Evolutionary conservation across 2,329 filamentous ascomycete genomes (phyloP), one percentile per base, ranked within the genome.

Genomic region (Sporothrix euskadiensis): DNA sequence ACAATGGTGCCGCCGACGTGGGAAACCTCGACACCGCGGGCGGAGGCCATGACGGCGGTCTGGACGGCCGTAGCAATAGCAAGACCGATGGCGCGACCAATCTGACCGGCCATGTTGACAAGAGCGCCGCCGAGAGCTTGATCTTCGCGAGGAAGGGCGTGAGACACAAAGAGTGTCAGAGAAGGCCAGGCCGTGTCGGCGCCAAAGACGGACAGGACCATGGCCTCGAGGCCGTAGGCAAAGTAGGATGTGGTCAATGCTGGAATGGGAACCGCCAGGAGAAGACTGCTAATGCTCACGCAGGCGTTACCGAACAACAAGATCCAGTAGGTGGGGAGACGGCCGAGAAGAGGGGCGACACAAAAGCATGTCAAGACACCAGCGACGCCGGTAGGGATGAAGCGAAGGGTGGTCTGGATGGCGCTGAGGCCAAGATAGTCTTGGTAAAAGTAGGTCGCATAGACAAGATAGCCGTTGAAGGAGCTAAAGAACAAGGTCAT

Each of bases 391-490:
- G 88, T 90, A 0, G 91, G 90, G 9, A 93, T 83, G 79, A 92
- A 93, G 3, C 90, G 88, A 9, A 92, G 79, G 14, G 90, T 91
- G 0, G 90, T 92, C 75, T 91, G 86, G n/a, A 92, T 82, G 0
- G 89, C 83, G 0, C 84, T 85, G 1, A 89, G 83, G 0, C 85
- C 87, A 77, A 90, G 89, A 78, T 87, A 92, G 75, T 90, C 86
- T 80, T 93, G 91, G 80, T 88, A 92, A 80, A 88, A 91, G 80
- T 90, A 92, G 4, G 91, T 93, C 1, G 89, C 87, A 77, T 87
- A 91, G 74, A 92, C 84, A 54, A 92, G 81, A 76, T 86, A 91
- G 79, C 90, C 90, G 81, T 91, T 92, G 82, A 92, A 93, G 1
- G 85, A 83, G 22, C 87, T 86, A 77, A 90, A 92, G 81, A 92